Evolutionary conservation across 2,329 filamentous ascomycete species (phyloP), one percentile per base, ranked within the genome.

Genomic region (Clonostachys solani): DNA sequence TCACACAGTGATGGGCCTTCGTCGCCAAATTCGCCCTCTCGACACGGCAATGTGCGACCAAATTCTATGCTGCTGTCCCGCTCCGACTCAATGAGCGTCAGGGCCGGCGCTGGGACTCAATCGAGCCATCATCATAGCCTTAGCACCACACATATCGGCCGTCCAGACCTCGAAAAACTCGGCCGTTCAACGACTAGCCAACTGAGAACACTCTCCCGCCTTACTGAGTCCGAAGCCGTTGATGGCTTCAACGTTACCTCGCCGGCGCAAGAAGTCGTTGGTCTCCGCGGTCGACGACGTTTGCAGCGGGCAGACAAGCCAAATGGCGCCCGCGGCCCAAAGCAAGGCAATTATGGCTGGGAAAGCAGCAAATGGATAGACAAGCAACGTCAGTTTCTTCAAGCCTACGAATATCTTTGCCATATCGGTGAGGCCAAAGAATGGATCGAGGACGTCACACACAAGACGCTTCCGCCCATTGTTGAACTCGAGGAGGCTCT

Each of bases 351-450:
- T 23, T 89, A 86, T 54, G 80, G 83, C 43, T 94, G 91, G 86
- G 83, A 89, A 52, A 84, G 85, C 17, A 82, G 88, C 44, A 95
- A 92, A 63, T 99, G 94, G 94, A 99, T 99, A 92, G 94, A 99
- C 65, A 94, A 95, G 63, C 92, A 99, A 63, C 83, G 94, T 23
- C 92, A 97, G 64, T 97, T 96, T 60, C 71, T 99, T 46, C 89
- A 95, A 66, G 94, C 94, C 7, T 99, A 99, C 62, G 94, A 99
- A 65, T 99, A 99, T 63, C 85, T 99, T 36, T 99, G 94, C 63
- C 94, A 99, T 62, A 97, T 99, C 54, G 94, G 94, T 64, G 94
- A 99, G 72, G 94, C 94, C 18, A 97, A 97, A 64, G 92, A 97
- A 67, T 99, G 94, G 94, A 96, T 99, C 54, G 94, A 99, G 61